Evolutionary conservation across 192 early-diverging fungal species (phyloP).

Genomic region (Gonapodya sp.): DNA sequence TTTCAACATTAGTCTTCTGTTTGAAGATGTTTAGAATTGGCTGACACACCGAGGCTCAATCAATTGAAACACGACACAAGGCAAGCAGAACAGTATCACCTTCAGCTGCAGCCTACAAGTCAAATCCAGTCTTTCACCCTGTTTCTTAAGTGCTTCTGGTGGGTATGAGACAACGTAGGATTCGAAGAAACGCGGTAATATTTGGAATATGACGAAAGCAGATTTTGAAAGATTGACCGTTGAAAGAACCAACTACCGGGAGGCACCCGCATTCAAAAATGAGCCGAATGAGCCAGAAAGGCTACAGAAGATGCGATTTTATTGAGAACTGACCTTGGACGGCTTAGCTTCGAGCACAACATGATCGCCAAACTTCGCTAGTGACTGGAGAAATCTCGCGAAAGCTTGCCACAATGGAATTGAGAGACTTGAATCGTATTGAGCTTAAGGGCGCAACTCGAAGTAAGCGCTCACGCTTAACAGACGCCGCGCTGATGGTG

Average conservation of each 20-base stretch:
- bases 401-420: background rate
- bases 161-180: background rate
- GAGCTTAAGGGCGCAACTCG: background rate
- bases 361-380: background rate
- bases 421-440: background rate
- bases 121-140: background rate
- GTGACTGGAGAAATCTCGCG: background rate
- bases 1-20: background rate
- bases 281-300: background rate
- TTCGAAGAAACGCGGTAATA: slow-evolving; percentile 8
- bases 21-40: slow-evolving; percentile 1
- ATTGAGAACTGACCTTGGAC: background rate
- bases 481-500: background rate
- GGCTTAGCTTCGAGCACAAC: background rate
- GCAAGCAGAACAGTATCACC: background rate
- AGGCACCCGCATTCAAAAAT: background rate
- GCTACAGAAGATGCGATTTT: background rate
- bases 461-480: background rate
- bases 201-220: slow-evolving; percentile 6
- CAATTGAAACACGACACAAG: background rate
- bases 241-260: background rate
- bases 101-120: background rate
- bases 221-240: background rate
- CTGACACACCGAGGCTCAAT: background rate
- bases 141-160: background rate